Conservation (phyloP, 2,329 filamentous ascomycete genomes). For the Fusarium hainanense region DNA sequence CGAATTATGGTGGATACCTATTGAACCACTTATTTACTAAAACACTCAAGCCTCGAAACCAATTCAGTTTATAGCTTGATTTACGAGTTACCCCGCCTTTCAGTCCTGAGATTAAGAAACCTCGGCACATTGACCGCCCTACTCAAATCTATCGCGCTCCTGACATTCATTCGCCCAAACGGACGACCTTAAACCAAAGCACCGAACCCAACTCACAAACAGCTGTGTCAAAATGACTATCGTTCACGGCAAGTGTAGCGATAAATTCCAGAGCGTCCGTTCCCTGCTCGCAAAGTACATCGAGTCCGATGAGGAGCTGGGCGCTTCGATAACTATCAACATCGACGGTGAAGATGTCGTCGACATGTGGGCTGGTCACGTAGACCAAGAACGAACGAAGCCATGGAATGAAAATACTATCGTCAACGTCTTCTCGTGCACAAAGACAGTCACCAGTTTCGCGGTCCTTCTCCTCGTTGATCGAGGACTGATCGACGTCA, state of each 20-base stretch:
- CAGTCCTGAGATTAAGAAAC: too few species aligned
- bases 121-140: not conserved
- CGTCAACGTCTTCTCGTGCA: constrained; percentile 24
- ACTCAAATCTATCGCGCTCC: not conserved
- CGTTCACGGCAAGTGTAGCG: not conserved
- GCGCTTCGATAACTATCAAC: constrained; percentile 8
- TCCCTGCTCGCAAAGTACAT: not conserved
- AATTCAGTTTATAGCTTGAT: not conserved
- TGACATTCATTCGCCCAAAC: too few species aligned
- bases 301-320: not conserved
- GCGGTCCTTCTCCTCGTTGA: constrained; percentile 23
- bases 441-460: constrained; percentile 29
- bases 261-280: not conserved
- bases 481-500: not conserved
- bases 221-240: fast-evolving
- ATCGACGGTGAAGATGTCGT: not conserved
- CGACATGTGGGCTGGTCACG: constrained; percentile 3
- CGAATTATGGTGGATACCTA: not conserved
- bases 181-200: too few species aligned
- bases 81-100: not conserved
- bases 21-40: not conserved
- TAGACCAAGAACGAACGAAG: not conserved
- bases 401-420: constrained; percentile 6
- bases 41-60: not conserved
- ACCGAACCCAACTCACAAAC: not conserved